Conservation (phyloP, 257 asterid genomes). For the Salvia miltiorrhiza region DNA sequence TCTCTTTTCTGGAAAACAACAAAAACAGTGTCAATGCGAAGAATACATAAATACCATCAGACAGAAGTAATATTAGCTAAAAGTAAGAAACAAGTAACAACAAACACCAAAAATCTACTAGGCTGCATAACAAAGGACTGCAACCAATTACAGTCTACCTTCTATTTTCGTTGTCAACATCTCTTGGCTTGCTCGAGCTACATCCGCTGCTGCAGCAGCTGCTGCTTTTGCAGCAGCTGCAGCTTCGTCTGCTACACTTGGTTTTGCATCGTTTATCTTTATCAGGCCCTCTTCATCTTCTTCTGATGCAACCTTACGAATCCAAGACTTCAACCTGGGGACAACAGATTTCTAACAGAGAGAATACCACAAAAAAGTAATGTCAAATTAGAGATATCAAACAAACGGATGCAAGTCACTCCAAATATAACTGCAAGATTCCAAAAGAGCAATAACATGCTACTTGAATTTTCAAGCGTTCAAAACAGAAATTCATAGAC, state of each 20-base stretch:
- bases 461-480: slow-evolving; percentile 4
- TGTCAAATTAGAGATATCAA: slow-evolving; percentile 20
- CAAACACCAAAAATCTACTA: background rate
- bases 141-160: slow-evolving; percentile 49
- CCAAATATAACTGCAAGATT: slow-evolving; percentile 1
- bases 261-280: slow-evolving; percentile 39
- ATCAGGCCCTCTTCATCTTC: slow-evolving; percentile 49
- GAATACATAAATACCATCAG: slow-evolving; percentile 5
- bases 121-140: background rate
- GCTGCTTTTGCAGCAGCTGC: slow-evolving; percentile 91
- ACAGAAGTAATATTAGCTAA: background rate
- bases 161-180: slow-evolving; percentile 64
- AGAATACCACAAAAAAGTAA: slow-evolving; percentile 20
- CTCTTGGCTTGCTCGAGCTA: slow-evolving; percentile 92
- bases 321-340: slow-evolving; percentile 92
- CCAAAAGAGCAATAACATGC: background rate
- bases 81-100: background rate
- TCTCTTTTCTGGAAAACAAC: slow-evolving; percentile 64
- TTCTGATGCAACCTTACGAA: slow-evolving; percentile 70
- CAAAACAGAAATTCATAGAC: background rate
- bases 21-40: slow-evolving; percentile 10
- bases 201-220: slow-evolving; percentile 90
- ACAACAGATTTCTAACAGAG: slow-evolving; percentile 61
- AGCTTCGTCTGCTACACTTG: slow-evolving; percentile 79
- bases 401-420: slow-evolving; percentile 13